These are phyloP conservation scores for Aspergillus saccharolyticus DNA, from an alignment of 495 filamentous ascomycete species.

Conservation along the genomic window DNA sequence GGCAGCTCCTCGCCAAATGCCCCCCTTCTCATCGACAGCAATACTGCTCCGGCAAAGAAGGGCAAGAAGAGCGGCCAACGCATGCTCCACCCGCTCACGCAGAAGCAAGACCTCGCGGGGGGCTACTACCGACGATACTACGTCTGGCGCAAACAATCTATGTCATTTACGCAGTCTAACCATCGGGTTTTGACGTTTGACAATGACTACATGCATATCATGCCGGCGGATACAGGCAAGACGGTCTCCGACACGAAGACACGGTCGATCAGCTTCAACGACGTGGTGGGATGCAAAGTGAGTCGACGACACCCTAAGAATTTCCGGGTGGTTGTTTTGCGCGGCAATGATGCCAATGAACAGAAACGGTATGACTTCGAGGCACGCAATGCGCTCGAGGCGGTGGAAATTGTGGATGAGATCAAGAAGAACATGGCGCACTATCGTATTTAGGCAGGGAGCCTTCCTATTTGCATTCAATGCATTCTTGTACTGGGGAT, in stretches of 20 bases:
- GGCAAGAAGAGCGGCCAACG: slow-evolving; percentile 58
- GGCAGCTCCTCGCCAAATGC: slow-evolving; percentile 78
- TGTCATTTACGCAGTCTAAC: slow-evolving; percentile 83
- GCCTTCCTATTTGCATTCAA: not conserved
- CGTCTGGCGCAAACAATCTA: slow-evolving; percentile 88
- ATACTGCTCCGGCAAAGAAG: slow-evolving; percentile 50
- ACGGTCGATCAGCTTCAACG: slow-evolving; percentile 85
- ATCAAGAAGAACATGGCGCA: slow-evolving; percentile 62
- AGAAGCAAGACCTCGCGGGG: slow-evolving; percentile 69
- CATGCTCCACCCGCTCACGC: slow-evolving; percentile 70
- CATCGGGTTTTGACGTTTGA: slow-evolving; percentile 84
- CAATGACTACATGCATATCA: slow-evolving; percentile 92
- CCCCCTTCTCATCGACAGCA: slow-evolving; percentile 54
- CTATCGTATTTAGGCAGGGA: slow-evolving; percentile 29
- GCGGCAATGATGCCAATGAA: slow-evolving; percentile 62
- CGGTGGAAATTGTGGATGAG: slow-evolving; percentile 84
- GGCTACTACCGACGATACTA: slow-evolving; percentile 78
- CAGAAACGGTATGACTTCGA: slow-evolving; percentile 97
- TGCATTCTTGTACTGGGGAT: not conserved
- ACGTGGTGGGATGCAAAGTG: slow-evolving; percentile 90
- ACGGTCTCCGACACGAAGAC: slow-evolving; percentile 62
- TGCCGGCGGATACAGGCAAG: slow-evolving; percentile 63
- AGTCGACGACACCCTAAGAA: slow-evolving; percentile 84
- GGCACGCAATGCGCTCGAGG: slow-evolving; percentile 69
- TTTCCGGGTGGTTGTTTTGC: slow-evolving; percentile 82